Base-by-base conservation (phyloP, 108 stramenopile species). In the Nitzschia sp. region DNA sequence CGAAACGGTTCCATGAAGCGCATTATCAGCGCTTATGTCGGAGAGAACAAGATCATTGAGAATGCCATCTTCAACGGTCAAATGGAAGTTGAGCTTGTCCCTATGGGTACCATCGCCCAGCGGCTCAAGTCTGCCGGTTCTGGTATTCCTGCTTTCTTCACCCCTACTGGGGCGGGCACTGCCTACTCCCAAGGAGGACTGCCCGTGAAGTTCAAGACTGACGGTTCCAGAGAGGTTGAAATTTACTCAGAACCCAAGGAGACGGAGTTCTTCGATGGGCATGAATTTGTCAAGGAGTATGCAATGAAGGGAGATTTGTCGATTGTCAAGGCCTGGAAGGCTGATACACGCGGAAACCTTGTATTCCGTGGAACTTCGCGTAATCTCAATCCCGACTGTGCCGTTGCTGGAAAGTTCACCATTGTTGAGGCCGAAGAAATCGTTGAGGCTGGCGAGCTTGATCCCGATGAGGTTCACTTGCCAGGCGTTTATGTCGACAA, bases 271-370 rank as follows among this genome's bases (percentile, higher is more conserved):
- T 97, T 97, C 71, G 84, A 87, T 53, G 82, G 84, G 14, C 80
- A 85, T 44, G 86, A 95, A 75, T 97, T 92, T 63, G 85, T 97
- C 21, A 84, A 93, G 93, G 96, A 97, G 70, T 80, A 89, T 66
- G 86, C 93, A 22, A 75, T 95, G 29, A 70, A 67, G 19, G 86
- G 91, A 2, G 93, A 95, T 46, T 78, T 93, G 10, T 70, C 86
- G 22, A 71, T 97, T 29, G 89, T 97, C 46, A 97, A 95, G 69
- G 94, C 88, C 0, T 87, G 75, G 72, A 87, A 87, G 68, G 96
- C 89, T 0, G 96, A 97, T 76, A 93, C 91, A 19, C 73, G 80
- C 42, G 96, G 96, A n/a, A 97, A 97, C 75, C 70, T 97, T n/a
- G 70, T 95, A 48, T 97, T 94, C 78, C 52, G 86, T 34, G 90